Conservation (phyloP, 768 basidiomycete genomes). For the Rhodocollybia butyracea region DNA sequence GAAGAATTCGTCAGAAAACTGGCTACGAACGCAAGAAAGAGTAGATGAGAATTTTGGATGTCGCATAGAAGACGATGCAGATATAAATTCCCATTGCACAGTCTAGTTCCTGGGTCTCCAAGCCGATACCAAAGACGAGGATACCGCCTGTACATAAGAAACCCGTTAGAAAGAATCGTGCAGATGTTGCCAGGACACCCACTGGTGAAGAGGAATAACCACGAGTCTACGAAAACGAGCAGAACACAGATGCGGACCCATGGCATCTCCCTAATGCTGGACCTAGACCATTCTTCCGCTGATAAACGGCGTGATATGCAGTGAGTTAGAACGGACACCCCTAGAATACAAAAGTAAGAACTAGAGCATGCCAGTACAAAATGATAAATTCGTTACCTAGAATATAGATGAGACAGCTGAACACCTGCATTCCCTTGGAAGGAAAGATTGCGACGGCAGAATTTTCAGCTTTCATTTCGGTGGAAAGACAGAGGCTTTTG, state of each 20-base stretch:
- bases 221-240: constrained; percentile 3
- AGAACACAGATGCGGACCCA: background rate
- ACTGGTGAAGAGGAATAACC: constrained; percentile 6
- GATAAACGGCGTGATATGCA: background rate
- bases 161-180: too few relatives aligned
- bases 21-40: constrained; percentile 36
- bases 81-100: constrained; percentile 42
- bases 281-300: background rate
- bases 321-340: constrained; percentile 1
- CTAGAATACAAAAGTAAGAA: background rate
- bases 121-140: constrained; percentile 41
- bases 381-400: background rate
- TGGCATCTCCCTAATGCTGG: background rate
- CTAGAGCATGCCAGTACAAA: background rate
- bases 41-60: constrained; percentile 46
- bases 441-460: too few relatives aligned
- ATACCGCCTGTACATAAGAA: constrained; percentile 38
- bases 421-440: constrained; percentile 1
- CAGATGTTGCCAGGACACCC: too few relatives aligned
- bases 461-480: too few relatives aligned
- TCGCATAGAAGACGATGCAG: constrained; percentile 39
- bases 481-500: too few relatives aligned
- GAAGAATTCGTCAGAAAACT: background rate
- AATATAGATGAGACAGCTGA: constrained; percentile 1
- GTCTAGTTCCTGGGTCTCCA: constrained; percentile 29